Evolutionary conservation across 1,139 yeast species (phyloP).

Genomic region (Saccharomyces hybrid): DNA sequence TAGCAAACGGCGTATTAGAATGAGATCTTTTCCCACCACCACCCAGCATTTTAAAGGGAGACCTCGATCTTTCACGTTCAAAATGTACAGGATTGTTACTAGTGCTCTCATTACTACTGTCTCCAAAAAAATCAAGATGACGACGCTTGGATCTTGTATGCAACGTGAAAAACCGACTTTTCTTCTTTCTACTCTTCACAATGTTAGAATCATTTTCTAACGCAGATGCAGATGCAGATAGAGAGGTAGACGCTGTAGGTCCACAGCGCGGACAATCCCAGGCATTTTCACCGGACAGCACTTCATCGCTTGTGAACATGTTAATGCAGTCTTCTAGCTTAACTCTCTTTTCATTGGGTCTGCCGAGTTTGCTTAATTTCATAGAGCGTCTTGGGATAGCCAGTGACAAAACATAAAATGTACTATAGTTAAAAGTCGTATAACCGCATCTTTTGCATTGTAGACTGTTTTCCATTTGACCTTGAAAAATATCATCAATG

Average conservation of each 20-base stretch:
- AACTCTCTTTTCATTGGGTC: constrained; percentile 32
- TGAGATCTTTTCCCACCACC: background rate
- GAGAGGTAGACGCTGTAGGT: constrained; percentile 18
- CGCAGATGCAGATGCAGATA: background rate
- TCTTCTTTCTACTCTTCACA: constrained; percentile 6
- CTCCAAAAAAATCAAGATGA: constrained; percentile 1
- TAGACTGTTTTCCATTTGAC: constrained; percentile 58
- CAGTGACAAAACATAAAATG: constrained; percentile 55
- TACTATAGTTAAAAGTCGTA: constrained; percentile 50
- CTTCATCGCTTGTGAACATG: constrained; percentile 60
- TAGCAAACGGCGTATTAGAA: background rate
- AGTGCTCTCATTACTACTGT: constrained; percentile 2
- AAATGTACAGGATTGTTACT: constrained; percentile 6
- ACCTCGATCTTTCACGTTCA: constrained; percentile 17
- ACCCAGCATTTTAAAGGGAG: constrained; percentile 22
- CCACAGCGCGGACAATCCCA: constrained; percentile 74
- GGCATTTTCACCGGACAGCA: constrained; percentile 62
- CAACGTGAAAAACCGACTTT: constrained; percentile 18
- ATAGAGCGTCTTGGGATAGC: constrained; percentile 44
- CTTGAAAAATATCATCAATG: constrained; percentile 54
- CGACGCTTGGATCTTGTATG: constrained; percentile 11
- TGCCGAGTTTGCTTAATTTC: constrained; percentile 23
- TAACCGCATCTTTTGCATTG: constrained; percentile 57
- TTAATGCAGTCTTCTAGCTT: constrained; percentile 55
- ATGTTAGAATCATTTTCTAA: constrained; percentile 2